These are phyloP conservation scores for Hemileccinum impolitum DNA, from an alignment of 768 basidiomycete species.

Conservation along the genomic window DNA sequence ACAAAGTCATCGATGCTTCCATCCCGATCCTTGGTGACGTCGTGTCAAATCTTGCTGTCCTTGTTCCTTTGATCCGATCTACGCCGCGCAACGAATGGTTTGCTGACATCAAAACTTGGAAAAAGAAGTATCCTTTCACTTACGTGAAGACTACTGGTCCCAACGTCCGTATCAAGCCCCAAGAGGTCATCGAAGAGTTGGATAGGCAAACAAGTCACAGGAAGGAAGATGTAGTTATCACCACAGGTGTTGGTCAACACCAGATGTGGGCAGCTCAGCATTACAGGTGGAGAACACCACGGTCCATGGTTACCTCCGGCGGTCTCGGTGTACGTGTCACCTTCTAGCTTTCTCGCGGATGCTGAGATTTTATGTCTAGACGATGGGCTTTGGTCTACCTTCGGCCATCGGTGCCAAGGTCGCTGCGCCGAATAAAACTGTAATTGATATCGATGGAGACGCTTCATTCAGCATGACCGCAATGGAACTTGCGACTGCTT, in stretches of 20 bases:
- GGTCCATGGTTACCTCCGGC: conserved; percentile 88
- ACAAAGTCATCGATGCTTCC: conserved; percentile 95
- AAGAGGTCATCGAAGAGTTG: conserved; percentile 93
- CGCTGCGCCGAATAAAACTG: conserved; percentile 87
- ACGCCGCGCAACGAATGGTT: conserved; percentile 79
- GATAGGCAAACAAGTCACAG: conserved; percentile 71
- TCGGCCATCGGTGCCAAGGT: conserved; percentile 96
- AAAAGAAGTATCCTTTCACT: conserved; percentile 85
- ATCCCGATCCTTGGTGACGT: conserved; percentile 96
- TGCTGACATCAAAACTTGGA: conserved; percentile 78
- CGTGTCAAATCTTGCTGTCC: conserved; percentile 69
- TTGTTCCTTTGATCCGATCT: conserved; percentile 74
- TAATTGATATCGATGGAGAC: conserved; percentile 96
- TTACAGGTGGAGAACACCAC: conserved; percentile 86
- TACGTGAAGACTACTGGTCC: conserved; percentile 57
- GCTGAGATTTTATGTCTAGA: conserved; percentile 42
- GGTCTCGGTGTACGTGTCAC: conserved; percentile 77
- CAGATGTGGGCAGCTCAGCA: conserved; percentile 99
- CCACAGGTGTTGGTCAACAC: conserved; percentile 98
- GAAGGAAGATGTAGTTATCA: conserved; percentile 84
- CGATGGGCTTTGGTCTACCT: conserved; percentile 98
- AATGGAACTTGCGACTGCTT: conserved; percentile 96
- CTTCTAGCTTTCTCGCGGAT: not conserved
- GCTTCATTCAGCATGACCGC: conserved; percentile 99
- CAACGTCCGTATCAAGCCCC: conserved; percentile 84